Percentiles rank a stretch among this genome's conserved stretches.
Conservation (phyloP, 2,329 filamentous ascomycete genomes). For the Ampelomyces quisqualis region DNA sequence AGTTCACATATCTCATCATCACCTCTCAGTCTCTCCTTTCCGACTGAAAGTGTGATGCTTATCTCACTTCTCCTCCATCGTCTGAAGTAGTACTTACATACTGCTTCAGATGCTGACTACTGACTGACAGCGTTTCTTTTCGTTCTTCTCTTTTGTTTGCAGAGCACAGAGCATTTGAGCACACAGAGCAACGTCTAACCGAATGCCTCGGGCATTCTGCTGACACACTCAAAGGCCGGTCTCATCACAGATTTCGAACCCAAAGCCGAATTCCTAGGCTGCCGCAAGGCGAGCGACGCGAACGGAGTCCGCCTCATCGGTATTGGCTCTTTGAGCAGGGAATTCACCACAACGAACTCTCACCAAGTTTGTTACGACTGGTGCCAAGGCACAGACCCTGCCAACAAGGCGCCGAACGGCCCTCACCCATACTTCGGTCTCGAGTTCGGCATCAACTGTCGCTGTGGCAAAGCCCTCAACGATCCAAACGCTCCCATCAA, state of each 20-base stretch:
- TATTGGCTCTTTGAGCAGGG: no score
- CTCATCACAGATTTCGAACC: not conserved
- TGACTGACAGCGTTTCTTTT: not conserved
- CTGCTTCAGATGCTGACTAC: not conserved
- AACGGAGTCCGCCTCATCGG: not conserved
- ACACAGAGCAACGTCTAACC: conserved; percentile 4
- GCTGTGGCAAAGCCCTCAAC: not conserved
- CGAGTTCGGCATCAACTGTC: conserved; percentile 2
- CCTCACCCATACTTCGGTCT: conserved; percentile 2
- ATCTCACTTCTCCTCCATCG: not conserved
- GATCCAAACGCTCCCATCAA: no score
- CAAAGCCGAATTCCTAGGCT: conserved; percentile 1
- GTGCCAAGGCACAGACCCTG: not conserved
- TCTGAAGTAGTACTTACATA: not conserved
- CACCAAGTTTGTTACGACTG: not conserved
- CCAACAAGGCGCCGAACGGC: not conserved
- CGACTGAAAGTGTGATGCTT: not conserved
- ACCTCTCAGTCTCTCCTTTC: conserved; percentile 3
- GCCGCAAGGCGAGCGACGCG: not conserved
- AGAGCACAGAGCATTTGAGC: conserved; percentile 6
- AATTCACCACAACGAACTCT: not conserved
- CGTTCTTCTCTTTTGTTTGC: not conserved
- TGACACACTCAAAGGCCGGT: not conserved
- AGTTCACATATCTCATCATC: not conserved
- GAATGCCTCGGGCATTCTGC: conserved; percentile 4